Evolutionary conservation across 1,284 basidiomycete genomes (phyloP).

Genomic region (Moesziomyces parantarcticus): DNA sequence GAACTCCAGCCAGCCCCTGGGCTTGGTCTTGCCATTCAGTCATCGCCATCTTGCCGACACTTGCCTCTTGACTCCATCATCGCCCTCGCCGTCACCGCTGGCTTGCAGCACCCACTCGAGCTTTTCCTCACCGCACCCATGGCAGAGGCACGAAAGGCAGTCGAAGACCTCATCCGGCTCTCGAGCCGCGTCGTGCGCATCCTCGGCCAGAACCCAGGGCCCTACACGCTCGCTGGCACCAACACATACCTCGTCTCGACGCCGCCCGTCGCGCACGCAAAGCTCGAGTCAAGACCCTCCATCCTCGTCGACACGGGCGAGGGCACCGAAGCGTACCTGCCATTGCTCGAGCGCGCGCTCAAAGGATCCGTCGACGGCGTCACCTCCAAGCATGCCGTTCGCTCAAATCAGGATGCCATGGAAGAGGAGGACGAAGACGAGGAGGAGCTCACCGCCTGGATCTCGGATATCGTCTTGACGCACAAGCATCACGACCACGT

Average conservation of each 20-base stretch:
- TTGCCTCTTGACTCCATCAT: background rate
- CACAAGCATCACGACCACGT: conserved; percentile 92
- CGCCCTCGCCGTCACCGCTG: too few relatives aligned
- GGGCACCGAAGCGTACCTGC: conserved; percentile 77
- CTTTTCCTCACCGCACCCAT: conserved; percentile 17
- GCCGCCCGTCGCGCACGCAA: conserved; percentile 53
- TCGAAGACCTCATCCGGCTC: conserved; percentile 42
- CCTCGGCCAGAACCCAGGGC: conserved; percentile 82
- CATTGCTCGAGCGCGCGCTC: conserved; percentile 76
- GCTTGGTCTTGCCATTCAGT: background rate
- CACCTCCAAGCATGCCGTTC: background rate
- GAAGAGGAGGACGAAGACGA: conserved; percentile 33
- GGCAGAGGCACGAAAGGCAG: conserved; percentile 49
- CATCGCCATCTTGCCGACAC: background rate
- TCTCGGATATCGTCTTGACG: conserved; percentile 80
- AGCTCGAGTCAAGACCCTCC: conserved; percentile 72
- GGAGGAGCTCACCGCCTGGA: conserved; percentile 45
- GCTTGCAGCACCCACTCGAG: background rate
- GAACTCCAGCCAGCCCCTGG: too few relatives aligned
- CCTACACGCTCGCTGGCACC: conserved; percentile 88
- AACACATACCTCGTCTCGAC: conserved; percentile 88
- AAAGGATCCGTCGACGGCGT: conserved; percentile 36
- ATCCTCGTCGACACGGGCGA: conserved; percentile 91
- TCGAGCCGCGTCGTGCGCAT: conserved; percentile 67
- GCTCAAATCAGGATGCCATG: conserved; percentile 13